Evolutionary conservation across 1,284 basidiomycete species (phyloP).

Genomic region (Xerocomus amazonicus): DNA sequence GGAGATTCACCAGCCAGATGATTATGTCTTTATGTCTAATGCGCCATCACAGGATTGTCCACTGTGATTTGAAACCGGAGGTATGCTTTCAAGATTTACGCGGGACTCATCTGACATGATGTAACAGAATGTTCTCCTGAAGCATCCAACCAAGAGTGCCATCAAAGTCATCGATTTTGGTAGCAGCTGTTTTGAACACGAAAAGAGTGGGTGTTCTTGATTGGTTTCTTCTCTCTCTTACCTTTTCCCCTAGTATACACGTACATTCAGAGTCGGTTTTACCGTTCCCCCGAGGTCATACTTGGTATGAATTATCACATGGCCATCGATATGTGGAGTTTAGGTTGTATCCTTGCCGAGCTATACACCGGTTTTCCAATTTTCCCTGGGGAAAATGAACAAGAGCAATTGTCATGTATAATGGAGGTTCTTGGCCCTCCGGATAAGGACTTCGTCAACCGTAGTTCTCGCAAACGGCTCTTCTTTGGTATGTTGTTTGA

Average conservation of each 20-base stretch:
- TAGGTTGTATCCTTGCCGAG: constrained; percentile 97
- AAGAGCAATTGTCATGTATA: constrained; percentile 97
- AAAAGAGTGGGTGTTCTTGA: constrained; percentile 76
- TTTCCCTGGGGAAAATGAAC: constrained; percentile 99
- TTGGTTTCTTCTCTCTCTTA: constrained; percentile 13
- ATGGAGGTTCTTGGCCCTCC: constrained; percentile 98
- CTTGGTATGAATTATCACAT: constrained; percentile 93
- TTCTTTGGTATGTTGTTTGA: constrained; percentile 80
- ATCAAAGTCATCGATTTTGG: constrained; percentile 99
- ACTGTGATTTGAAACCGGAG: constrained; percentile 99
- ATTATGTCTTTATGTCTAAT: constrained; percentile 87
- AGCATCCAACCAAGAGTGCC: constrained; percentile 92
- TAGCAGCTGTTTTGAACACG: constrained; percentile 96
- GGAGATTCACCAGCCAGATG: constrained; percentile 96
- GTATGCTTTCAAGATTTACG: constrained; percentile 39
- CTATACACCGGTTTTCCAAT: constrained; percentile 99
- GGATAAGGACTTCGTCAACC: constrained; percentile 92
- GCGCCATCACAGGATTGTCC: constrained; percentile 97
- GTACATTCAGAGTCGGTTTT: constrained; percentile 96
- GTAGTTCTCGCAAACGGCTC: constrained; percentile 88
- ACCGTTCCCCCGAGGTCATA: constrained; percentile 93
- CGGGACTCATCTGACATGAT: constrained; percentile 9
- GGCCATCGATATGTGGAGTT: constrained; percentile 97
- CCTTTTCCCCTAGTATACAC: constrained; percentile 73
- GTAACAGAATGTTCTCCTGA: constrained; percentile 85